Percentiles rank a stretch among this genome's conserved stretches.
Evolutionary conservation across 106 monocot species (phyloP).

Genomic region (Agapanthus africanus): DNA sequence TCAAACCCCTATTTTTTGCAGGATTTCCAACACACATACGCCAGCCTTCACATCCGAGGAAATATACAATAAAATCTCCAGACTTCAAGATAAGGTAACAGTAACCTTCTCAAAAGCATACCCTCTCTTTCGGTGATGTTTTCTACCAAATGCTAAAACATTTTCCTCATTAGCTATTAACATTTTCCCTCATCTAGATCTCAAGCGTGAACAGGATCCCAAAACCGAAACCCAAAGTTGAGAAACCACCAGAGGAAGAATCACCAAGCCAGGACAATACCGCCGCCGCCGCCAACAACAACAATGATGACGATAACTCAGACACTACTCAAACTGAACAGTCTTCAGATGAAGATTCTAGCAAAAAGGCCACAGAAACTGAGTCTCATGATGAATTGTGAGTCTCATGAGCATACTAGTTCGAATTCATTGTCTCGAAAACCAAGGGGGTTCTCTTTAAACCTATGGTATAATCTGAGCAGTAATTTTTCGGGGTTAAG

Average conservation of each 20-base stretch:
- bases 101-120: neutral
- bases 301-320: constrained; percentile 7
- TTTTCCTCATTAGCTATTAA: neutral
- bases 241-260: constrained; percentile 61
- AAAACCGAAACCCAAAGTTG: constrained; percentile 76
- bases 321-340: constrained; percentile 25
- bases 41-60: constrained; percentile 77
- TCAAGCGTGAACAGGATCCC: constrained; percentile 75
- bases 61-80: constrained; percentile 51
- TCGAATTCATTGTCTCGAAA: too few species aligned
- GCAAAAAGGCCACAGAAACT: constrained; percentile 14
- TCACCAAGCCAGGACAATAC: constrained; percentile 26
- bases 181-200: constrained; percentile 30
- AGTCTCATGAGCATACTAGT: too few species aligned
- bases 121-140: neutral
- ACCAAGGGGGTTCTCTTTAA: too few species aligned
- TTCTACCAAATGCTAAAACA: neutral
- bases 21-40: constrained; percentile 34
- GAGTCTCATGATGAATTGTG: constrained; percentile 72
- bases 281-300: constrained; percentile 4
- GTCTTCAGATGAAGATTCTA: constrained; percentile 10
- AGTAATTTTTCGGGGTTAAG: too few species aligned
- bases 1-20: too few species aligned
- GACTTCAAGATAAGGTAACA: constrained; percentile 73
- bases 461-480: too few species aligned